Conservation (phyloP, 352 stramenopile species). For the Phytopythium oedochilum region DNA sequence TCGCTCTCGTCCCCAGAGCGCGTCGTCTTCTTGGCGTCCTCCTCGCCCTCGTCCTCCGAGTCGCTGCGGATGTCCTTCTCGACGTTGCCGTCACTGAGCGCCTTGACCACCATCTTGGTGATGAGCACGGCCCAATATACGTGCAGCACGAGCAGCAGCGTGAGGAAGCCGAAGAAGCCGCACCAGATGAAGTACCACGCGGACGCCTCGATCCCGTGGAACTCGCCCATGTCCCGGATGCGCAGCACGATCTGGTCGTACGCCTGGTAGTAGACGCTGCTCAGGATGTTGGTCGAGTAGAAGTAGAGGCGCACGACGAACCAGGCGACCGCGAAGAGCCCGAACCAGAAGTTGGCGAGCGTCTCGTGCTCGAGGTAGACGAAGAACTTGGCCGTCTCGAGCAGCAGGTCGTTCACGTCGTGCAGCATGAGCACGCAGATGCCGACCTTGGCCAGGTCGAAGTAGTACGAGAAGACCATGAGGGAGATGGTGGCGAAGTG, state of each 20-base stretch:
- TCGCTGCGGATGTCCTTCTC: constrained; percentile 83
- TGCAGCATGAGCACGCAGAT: constrained; percentile 83
- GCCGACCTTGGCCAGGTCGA: constrained; percentile 64
- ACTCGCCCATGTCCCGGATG: constrained; percentile 37
- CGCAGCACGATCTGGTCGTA: constrained; percentile 47
- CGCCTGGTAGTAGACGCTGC: constrained; percentile 43
- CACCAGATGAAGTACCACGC: constrained; percentile 58
- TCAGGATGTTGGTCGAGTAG: constrained; percentile 73
- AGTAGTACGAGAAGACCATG: constrained; percentile 73
- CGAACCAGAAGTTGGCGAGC: constrained; percentile 70
- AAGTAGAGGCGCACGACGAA: constrained; percentile 70
- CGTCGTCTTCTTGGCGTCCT: constrained; percentile 6
- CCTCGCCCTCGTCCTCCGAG: constrained; percentile 55
- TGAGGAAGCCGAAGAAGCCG: constrained; percentile 50
- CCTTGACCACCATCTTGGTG: constrained; percentile 67
- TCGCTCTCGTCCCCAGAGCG: constrained; percentile 6
- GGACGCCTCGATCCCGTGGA: constrained; percentile 23
- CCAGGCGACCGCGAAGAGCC: constrained; percentile 62
- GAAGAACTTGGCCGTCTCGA: constrained; percentile 78
- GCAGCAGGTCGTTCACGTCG: constrained; percentile 74
- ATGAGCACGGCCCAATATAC: constrained; percentile 78
- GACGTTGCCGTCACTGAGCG: constrained; percentile 56
- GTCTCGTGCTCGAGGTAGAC: constrained; percentile 68
- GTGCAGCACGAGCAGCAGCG: constrained; percentile 61
- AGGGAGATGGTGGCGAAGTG: constrained; percentile 74